phyloP scores from a whole-genome alignment of 2,329 filamentous ascomycete genomes.

The Beauveria varroae region DNA sequence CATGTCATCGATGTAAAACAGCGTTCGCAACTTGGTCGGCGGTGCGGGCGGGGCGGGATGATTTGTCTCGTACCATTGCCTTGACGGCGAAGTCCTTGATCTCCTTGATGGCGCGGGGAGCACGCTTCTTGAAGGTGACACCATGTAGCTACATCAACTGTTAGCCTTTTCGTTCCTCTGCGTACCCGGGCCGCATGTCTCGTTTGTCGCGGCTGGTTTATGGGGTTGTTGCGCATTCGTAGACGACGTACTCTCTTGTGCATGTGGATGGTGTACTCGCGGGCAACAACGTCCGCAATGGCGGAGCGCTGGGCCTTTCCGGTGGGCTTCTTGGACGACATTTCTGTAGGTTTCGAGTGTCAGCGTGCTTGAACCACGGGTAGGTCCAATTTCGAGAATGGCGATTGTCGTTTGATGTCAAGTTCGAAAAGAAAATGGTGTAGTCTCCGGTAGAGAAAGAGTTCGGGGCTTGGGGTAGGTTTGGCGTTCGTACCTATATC shows the following conservation, averaged over 20 bases:
- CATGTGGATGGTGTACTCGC: conserved; percentile 99
- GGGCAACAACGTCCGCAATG: conserved; percentile 97
- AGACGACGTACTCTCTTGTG: conserved; percentile 68
- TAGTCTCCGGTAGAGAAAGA: not conserved
- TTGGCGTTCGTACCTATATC: conserved; percentile 32
- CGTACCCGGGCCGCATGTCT: not conserved
- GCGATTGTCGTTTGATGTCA: not conserved
- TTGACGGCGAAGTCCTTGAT: conserved; percentile 89
- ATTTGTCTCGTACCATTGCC: conserved; percentile 74
- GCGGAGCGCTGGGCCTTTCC: conserved; percentile 65
- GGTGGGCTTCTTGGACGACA: conserved; percentile 35
- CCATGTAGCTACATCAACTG: conserved; percentile 69
- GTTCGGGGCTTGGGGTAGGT: conserved; percentile 14
- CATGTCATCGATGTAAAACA: not conserved
- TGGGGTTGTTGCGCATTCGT: not conserved
- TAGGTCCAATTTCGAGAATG: not conserved
- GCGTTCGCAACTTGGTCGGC: conserved; percentile 3
- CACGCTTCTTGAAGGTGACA: conserved; percentile 99
- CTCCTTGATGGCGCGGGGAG: conserved; percentile 98
- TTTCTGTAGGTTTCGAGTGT: conserved; percentile 22
- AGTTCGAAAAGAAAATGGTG: not conserved
- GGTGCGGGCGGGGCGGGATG: not conserved
- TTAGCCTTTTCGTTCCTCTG: conserved; percentile 7
- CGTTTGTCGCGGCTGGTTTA: not conserved
- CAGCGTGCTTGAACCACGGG: conserved; percentile 4